Evolutionary conservation across 768 basidiomycete genomes (phyloP).

Genomic region (Chiua virens): DNA sequence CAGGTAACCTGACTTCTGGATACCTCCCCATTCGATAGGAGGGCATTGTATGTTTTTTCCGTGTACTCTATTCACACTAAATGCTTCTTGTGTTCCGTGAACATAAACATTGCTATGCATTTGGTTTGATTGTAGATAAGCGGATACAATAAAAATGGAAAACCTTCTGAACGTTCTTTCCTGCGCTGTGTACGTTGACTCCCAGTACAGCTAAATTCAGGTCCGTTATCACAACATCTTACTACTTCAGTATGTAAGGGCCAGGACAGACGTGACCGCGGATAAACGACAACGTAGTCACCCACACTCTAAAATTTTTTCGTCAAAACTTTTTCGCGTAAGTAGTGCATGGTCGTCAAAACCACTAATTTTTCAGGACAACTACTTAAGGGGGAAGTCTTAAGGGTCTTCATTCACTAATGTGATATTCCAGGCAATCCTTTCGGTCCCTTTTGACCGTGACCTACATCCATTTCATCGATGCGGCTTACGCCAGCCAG

Average conservation of each 20-base stretch:
- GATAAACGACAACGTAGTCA: not conserved
- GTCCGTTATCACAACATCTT: conserved; percentile 10
- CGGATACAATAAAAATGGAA: conserved; percentile 14
- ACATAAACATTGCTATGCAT: conserved; percentile 19
- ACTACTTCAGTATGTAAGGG: not conserved
- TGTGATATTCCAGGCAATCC: not conserved
- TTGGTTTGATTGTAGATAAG: conserved; percentile 24
- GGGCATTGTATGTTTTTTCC: conserved; percentile 1
- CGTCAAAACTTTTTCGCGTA: too few relatives aligned
- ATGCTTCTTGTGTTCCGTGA: conserved; percentile 11
- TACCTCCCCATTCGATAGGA: not conserved
- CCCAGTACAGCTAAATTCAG: conserved; percentile 29
- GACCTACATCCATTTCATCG: too few relatives aligned
- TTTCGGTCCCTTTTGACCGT: not conserved
- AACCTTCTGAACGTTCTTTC: conserved; percentile 8
- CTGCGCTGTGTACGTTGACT: conserved; percentile 11
- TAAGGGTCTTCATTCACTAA: too few relatives aligned
- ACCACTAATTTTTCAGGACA: too few relatives aligned
- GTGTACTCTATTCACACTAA: conserved; percentile 17
- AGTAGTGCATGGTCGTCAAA: too few relatives aligned
- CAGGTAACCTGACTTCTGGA: not conserved
- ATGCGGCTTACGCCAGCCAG: too few relatives aligned
- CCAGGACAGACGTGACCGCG: not conserved
- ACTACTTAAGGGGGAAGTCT: too few relatives aligned
- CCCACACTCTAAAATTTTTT: not conserved